These are phyloP conservation scores for Trichosporon sp. DNA, from an alignment of 1,284 basidiomycete species.

Conservation along the genomic window DNA sequence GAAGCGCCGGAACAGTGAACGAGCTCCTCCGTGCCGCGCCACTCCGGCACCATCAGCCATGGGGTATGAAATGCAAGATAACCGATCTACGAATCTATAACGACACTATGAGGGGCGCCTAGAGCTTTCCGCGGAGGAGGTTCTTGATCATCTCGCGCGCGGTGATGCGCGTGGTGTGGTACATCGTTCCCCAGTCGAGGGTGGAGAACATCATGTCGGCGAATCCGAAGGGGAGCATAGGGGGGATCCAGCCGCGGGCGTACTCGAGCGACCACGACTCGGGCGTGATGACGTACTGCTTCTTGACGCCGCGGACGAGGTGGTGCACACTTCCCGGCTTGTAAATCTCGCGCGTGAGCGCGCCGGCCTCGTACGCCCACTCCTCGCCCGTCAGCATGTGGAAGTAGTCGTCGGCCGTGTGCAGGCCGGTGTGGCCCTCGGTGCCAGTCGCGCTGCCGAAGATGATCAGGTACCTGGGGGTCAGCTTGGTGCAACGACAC, in stretches of 20 bases:
- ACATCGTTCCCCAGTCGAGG: conserved; percentile 81
- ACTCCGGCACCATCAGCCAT: background rate
- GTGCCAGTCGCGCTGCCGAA: conserved; percentile 96
- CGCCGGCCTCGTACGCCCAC: conserved; percentile 83
- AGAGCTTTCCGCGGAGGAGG: conserved; percentile 83
- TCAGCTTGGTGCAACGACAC: too few species aligned
- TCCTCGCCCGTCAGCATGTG: conserved; percentile 91
- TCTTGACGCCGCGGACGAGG: conserved; percentile 76
- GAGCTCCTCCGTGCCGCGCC: too few species aligned
- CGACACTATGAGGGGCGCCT: conserved; percentile 34
- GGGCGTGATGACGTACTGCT: conserved; percentile 97
- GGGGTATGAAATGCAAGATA: conserved; percentile 5
- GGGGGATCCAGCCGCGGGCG: conserved; percentile 87
- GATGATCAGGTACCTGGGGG: conserved; percentile 64
- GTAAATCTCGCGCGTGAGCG: conserved; percentile 81
- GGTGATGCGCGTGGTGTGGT: conserved; percentile 75
- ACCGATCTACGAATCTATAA: conserved; percentile 6
- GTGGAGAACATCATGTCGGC: conserved; percentile 86
- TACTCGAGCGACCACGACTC: conserved; percentile 95
- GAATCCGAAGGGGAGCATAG: conserved; percentile 90
- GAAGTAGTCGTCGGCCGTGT: conserved; percentile 93
- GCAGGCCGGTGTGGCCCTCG: conserved; percentile 91
- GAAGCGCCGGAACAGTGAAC: too few species aligned
- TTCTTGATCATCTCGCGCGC: conserved; percentile 80
- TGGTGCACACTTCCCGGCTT: conserved; percentile 80